Conservation (phyloP, 176 grass and related monocot genomes). For the Elymus sibiricus region DNA sequence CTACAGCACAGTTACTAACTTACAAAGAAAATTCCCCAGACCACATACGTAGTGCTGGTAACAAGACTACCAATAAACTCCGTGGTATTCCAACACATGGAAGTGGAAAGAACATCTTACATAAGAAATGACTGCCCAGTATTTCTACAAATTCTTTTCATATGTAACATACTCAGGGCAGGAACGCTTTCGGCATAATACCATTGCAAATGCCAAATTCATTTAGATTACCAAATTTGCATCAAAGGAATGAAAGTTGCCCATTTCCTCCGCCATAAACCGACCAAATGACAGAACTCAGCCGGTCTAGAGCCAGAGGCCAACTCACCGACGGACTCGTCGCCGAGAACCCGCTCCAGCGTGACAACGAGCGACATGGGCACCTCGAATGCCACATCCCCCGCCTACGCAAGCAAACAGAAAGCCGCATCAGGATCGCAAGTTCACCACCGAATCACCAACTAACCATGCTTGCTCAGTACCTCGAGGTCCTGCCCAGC, state of each 20-base stretch:
- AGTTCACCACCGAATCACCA: slow-evolving; percentile 6
- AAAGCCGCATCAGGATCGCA: not conserved
- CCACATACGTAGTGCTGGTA: not conserved
- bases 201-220: slow-evolving; percentile 7
- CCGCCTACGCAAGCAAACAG: slow-evolving; percentile 45
- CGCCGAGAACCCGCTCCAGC: slow-evolving; percentile 82
- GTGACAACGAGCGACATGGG: slow-evolving; percentile 89
- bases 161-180: not conserved
- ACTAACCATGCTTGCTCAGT: not conserved
- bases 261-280: not conserved
- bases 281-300: not conserved
- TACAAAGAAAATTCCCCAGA: not conserved
- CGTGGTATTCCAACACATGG: not conserved
- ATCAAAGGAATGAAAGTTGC: not conserved
- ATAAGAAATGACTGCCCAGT: not conserved
- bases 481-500: slow-evolving; percentile 78
- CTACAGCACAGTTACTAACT: not conserved
- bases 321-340: slow-evolving; percentile 83
- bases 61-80: not conserved
- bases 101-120: not conserved
- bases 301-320: not conserved
- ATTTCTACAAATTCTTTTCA: not conserved
- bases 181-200: not conserved
- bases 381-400: slow-evolving; percentile 85
- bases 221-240: not conserved